Conservation (phyloP, 2,329 filamentous ascomycete species). For the Tolypocladium album region DNA sequence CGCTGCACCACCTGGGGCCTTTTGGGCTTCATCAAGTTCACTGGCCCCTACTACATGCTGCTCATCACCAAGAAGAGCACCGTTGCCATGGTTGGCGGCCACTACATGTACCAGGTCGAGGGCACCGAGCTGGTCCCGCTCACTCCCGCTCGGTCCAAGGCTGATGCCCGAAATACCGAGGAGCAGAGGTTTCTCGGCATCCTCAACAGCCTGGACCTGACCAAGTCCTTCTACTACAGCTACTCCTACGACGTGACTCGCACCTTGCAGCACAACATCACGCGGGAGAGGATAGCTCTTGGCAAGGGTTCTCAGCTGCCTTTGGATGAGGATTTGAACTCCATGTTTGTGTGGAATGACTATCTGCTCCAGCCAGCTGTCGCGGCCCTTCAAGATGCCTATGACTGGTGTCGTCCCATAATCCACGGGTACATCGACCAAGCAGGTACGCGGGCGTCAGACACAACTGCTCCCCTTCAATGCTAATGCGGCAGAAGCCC, state of each 20-base stretch:
- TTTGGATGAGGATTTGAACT: conserved; percentile 60
- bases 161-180: conserved; percentile 72
- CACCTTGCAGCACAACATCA: conserved; percentile 87
- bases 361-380: conserved; percentile 73
- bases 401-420: conserved; percentile 92
- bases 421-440: conserved; percentile 97
- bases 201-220: conserved; percentile 82
- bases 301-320: conserved; percentile 50
- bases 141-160: conserved; percentile 63
- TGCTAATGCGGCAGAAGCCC: conserved; percentile 26
- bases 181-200: conserved; percentile 84
- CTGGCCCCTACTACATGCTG: conserved; percentile 93
- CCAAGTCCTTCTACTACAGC: conserved; percentile 92
- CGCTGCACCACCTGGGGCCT: conserved; percentile 89
- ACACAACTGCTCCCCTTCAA: neutral
- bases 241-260: conserved; percentile 95
- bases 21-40: conserved; percentile 91
- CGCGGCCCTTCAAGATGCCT: conserved; percentile 62
- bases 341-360: conserved; percentile 98
- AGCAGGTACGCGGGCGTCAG: conserved; percentile 36
- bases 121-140: conserved; percentile 85
- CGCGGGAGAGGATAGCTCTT: conserved; percentile 62
- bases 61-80: conserved; percentile 93
- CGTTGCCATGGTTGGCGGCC: conserved; percentile 89
- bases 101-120: conserved; percentile 93